A percentile compares a stretch with the other conserved stretches of the same genome.
phyloP scores from a whole-genome alignment of 2,329 filamentous ascomycete species.

The Colletotrichum falcatum region DNA sequence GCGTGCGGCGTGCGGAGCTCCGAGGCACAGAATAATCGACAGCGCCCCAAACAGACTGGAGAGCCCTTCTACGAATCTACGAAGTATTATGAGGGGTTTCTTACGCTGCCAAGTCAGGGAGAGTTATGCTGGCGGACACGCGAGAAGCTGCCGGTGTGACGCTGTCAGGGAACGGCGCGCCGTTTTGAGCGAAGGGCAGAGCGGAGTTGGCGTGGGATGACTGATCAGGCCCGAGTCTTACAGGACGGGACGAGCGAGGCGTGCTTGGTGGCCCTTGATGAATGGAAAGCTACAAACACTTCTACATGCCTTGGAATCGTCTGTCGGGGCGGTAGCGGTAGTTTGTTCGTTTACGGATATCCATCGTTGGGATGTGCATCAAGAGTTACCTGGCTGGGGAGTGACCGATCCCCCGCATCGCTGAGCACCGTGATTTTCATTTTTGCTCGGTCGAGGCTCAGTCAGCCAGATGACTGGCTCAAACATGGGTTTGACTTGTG shows the following conservation, averaged over 20 bases:
- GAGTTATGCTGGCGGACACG: neutral
- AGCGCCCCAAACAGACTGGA: neutral
- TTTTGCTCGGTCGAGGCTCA: conserved; percentile 20
- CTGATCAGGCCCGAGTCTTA: conserved; percentile 9
- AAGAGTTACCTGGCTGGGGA: conserved; percentile 1
- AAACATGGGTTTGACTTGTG: neutral
- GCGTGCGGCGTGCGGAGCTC: neutral
- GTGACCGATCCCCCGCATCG: neutral
- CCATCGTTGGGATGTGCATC: neutral
- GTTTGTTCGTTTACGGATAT: neutral
- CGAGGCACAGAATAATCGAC: neutral
- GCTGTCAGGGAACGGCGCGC: conserved; percentile 19
- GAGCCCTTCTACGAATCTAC: neutral
- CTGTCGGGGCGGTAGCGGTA: neutral
- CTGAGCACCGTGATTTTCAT: neutral
- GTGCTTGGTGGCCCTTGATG: too few species aligned
- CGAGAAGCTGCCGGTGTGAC: conserved; percentile 13
- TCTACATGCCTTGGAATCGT: conserved; percentile 2
- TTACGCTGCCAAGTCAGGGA: conserved; percentile 10
- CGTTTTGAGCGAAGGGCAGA: neutral
- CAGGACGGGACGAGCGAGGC: neutral
- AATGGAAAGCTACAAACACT: too few species aligned
- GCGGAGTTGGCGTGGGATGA: neutral
- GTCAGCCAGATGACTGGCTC: conserved; percentile 21
- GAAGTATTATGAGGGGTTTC: conserved; percentile 37